Conservation (phyloP, 768 basidiomycete genomes). For the Daedalea quercina region DNA sequence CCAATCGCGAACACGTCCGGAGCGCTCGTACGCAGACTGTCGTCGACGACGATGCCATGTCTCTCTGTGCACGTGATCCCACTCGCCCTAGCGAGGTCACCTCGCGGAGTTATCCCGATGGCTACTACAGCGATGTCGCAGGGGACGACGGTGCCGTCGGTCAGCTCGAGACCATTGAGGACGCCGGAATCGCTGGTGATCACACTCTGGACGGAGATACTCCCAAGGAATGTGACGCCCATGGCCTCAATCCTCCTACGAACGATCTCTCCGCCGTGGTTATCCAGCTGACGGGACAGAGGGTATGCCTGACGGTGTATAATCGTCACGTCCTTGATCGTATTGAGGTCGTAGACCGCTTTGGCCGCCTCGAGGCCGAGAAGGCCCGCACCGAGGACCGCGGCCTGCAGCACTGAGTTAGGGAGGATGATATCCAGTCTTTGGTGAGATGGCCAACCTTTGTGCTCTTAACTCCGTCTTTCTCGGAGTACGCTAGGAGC, state of each 20-base stretch:
- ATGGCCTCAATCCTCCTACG: slow-evolving; percentile 50
- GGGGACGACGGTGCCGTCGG: slow-evolving; percentile 37
- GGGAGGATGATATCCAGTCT: neutral
- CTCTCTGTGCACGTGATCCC: slow-evolving; percentile 43
- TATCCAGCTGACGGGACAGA: slow-evolving; percentile 52
- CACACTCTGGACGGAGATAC: slow-evolving; percentile 31
- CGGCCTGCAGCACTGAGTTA: slow-evolving; percentile 22
- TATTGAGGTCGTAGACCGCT: slow-evolving; percentile 52
- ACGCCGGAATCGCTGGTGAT: slow-evolving; percentile 26
- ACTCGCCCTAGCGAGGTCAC: slow-evolving; percentile 50
- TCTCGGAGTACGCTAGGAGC: slow-evolving; percentile 53
- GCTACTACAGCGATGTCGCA: slow-evolving; percentile 59
- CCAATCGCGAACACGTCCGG: slow-evolving; percentile 66
- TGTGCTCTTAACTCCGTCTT: slow-evolving; percentile 17
- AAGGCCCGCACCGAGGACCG: slow-evolving; percentile 64
- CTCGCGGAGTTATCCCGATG: slow-evolving; percentile 65
- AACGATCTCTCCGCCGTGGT: slow-evolving; percentile 54
- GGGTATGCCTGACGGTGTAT: slow-evolving; percentile 46
- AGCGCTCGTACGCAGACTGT: slow-evolving; percentile 49
- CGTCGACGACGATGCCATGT: slow-evolving; percentile 55
- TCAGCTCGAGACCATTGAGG: slow-evolving; percentile 45
- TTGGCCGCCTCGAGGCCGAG: slow-evolving; percentile 74
- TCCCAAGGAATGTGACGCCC: slow-evolving; percentile 50
- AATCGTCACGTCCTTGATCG: slow-evolving; percentile 42
- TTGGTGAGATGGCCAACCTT: neutral